Percentiles rank a stretch among this genome's conserved stretches.
These are phyloP conservation scores for Penicillium daleae DNA, from an alignment of 495 filamentous ascomycete genomes.

Conservation along the genomic window DNA sequence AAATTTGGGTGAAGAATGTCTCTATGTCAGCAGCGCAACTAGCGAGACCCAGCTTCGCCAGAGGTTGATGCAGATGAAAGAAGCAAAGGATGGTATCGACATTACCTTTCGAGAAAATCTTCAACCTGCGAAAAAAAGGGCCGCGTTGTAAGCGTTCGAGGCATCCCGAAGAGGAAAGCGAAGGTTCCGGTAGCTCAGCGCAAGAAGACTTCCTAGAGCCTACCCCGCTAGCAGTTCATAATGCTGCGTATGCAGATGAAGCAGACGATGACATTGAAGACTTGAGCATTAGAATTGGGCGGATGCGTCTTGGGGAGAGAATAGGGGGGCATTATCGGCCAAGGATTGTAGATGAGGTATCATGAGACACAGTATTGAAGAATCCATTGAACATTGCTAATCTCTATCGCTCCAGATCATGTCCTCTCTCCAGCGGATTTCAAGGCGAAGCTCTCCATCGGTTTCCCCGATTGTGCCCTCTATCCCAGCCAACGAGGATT, in stretches of 20 bases:
- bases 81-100: constrained; percentile 68
- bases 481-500: background rate
- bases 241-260: constrained; percentile 69
- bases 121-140: constrained; percentile 47
- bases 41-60: constrained; percentile 28
- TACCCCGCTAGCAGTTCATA: constrained; percentile 53
- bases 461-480: background rate
- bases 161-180: background rate
- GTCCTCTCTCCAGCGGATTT: background rate
- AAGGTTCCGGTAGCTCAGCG: background rate
- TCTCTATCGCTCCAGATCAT: background rate
- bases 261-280: constrained; percentile 65
- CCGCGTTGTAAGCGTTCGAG: constrained; percentile 1
- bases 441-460: background rate
- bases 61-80: constrained; percentile 69
- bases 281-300: constrained; percentile 69
- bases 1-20: background rate
- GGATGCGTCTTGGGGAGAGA: constrained; percentile 71
- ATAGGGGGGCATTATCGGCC: constrained; percentile 49
- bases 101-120: constrained; percentile 50
- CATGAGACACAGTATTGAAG: background rate
- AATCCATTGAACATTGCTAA: too few relatives aligned
- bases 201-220: constrained; percentile 21
- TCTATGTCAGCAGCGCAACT: background rate
- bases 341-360: constrained; percentile 3